Percentiles rank a stretch among this genome's conserved stretches.
Conservation (phyloP, 352 stramenopile genomes). For the Phytopythium vexans region DNA sequence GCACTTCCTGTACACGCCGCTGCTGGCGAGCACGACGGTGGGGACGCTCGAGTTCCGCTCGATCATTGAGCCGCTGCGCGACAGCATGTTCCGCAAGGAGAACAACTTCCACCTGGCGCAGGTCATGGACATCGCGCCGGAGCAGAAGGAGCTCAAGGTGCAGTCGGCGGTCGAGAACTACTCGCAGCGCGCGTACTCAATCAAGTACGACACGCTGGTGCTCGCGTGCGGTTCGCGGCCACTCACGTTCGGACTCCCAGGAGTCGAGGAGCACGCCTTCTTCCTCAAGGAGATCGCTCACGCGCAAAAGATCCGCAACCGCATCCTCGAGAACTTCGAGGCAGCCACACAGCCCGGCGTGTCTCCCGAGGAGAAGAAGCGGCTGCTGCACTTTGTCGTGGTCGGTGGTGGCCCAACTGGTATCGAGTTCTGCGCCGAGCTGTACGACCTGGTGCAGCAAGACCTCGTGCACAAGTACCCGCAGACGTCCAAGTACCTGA, state of each 20-base stretch:
- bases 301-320: constrained; percentile 81
- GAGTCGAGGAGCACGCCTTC: constrained; percentile 91
- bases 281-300: constrained; percentile 98
- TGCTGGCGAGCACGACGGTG: constrained; percentile 94
- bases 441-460: constrained; percentile 92
- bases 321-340: constrained; percentile 93
- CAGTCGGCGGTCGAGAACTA: constrained; percentile 52
- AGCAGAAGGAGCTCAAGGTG: constrained; percentile 72
- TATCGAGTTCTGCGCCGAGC: constrained; percentile 95
- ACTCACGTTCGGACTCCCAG: constrained; percentile 93
- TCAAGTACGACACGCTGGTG: constrained; percentile 94
- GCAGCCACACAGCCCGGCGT: constrained; percentile 86
- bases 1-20: constrained; percentile 98
- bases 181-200: constrained; percentile 56
- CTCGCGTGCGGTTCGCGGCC: constrained; percentile 91
- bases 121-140: constrained; percentile 72
- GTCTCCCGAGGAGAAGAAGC: constrained; percentile 78
- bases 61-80: constrained; percentile 95
- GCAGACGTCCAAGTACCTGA: constrained; percentile 64
- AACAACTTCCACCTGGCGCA: constrained; percentile 70
- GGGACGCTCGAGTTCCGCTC: constrained; percentile 96
- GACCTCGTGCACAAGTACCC: constrained; percentile 89
- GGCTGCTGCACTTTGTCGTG: constrained; percentile 97
- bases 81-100: constrained; percentile 63
- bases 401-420: constrained; percentile 94